Evolutionary conservation across 306 rosid genomes (phyloP).

Genomic region (Gastrolobium villosum): DNA sequence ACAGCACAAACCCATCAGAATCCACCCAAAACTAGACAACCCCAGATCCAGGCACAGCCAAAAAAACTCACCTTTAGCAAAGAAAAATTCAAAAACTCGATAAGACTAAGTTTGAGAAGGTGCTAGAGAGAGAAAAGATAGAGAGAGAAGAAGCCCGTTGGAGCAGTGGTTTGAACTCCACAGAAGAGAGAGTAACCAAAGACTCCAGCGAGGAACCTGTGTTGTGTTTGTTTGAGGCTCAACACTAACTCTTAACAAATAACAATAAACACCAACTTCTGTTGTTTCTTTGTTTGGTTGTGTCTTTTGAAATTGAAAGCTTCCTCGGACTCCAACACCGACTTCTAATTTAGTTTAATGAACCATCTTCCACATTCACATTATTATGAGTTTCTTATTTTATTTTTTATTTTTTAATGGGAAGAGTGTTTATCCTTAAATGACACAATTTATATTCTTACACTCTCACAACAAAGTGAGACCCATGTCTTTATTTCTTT

Average conservation of each 20-base stretch:
- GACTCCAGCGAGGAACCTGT: conserved; percentile 41
- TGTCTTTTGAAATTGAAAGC: conserved; percentile 49
- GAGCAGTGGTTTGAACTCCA: conserved; percentile 67
- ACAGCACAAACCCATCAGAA: conserved; percentile 44
- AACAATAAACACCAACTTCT: conserved; percentile 19
- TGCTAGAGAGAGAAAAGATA: neutral
- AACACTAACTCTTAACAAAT: conserved; percentile 1
- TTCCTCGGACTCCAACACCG: conserved; percentile 57
- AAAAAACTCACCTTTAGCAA: neutral
- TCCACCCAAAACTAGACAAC: conserved; percentile 31
- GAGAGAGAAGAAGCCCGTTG: conserved; percentile 56
- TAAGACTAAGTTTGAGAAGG: neutral
- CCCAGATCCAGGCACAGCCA: conserved; percentile 61
- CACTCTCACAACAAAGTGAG: no score
- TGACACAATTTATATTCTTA: no score
- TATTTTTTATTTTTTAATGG: no score
- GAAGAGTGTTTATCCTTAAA: no score
- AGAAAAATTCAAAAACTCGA: conserved; percentile 35
- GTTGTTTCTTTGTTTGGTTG: conserved; percentile 21
- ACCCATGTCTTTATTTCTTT: no score
- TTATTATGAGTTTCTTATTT: neutral
- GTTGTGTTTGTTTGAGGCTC: conserved; percentile 41
- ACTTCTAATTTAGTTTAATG: conserved; percentile 50
- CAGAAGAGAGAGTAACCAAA: conserved; percentile 37
- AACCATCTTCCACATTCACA: neutral